Percentiles rank a stretch among this genome's conserved stretches.
phyloP scores from a whole-genome alignment of 2,329 filamentous ascomycete species.

The Aquanectria penicillioides region DNA sequence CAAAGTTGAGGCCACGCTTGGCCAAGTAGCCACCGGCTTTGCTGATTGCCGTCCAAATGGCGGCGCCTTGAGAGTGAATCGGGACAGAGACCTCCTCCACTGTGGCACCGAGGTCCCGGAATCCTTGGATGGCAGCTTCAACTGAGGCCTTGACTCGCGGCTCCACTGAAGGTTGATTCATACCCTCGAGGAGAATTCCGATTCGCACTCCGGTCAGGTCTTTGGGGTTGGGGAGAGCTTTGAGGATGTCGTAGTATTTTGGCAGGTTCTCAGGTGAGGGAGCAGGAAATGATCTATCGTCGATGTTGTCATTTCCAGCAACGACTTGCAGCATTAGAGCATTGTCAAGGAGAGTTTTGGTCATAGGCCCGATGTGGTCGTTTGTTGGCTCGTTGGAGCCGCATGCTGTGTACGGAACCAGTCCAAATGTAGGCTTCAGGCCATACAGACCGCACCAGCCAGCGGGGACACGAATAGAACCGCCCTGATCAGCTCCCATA shows the following conservation, averaged over 20 bases:
- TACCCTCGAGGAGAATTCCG: neutral
- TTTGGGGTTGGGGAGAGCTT: neutral
- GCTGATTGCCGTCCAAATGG: conserved; percentile 3
- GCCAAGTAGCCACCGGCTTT: neutral
- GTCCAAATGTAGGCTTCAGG: neutral
- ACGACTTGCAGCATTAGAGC: conserved; percentile 5
- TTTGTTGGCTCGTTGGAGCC: neutral
- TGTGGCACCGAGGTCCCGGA: neutral
- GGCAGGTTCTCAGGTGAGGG: neutral
- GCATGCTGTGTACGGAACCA: conserved; percentile 2
- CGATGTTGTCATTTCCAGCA: conserved; percentile 6
- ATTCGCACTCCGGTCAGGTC: neutral
- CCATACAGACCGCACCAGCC: conserved; percentile 1
- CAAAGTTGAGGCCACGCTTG: neutral
- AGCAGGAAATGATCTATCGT: neutral
- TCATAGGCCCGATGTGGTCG: conserved; percentile 5
- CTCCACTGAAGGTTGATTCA: neutral
- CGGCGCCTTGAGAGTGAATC: neutral
- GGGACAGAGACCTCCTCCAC: neutral
- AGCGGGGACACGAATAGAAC: conserved; percentile 7
- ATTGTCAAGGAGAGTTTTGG: neutral
- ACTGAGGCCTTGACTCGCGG: neutral
- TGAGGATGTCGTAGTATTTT: conserved; percentile 1
- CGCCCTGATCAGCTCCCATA: conserved; percentile 3
- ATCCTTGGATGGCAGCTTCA: neutral